Evolutionary conservation across 2,329 filamentous ascomycete genomes (phyloP).

Genomic region (Colletotrichum sp.): DNA sequence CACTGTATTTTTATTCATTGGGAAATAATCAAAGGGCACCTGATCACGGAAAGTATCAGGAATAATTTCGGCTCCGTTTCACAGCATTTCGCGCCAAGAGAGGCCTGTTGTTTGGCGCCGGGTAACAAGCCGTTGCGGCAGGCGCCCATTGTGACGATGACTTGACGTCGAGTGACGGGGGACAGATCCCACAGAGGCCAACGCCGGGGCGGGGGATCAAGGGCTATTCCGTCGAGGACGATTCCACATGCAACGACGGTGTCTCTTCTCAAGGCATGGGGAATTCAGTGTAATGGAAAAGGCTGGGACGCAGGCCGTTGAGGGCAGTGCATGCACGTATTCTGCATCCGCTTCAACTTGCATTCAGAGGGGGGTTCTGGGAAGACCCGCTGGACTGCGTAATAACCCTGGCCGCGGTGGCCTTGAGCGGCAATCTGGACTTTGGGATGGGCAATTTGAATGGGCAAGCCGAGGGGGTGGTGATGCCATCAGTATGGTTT

Average conservation of each 20-base stretch:
- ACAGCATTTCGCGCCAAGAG: neutral
- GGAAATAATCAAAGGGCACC: neutral
- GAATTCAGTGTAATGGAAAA: conserved; percentile 2
- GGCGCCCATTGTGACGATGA: neutral
- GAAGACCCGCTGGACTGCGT: neutral
- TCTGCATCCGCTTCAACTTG: neutral
- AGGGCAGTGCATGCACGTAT: conserved; percentile 9
- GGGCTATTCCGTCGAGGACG: neutral
- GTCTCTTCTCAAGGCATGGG: neutral
- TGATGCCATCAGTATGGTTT: conserved; percentile 13
- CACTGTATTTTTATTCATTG: conserved; percentile 7
- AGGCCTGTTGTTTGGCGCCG: neutral
- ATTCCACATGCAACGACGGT: neutral
- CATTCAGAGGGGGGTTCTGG: neutral
- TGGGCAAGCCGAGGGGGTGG: conserved; percentile 1
- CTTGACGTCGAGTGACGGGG: neutral
- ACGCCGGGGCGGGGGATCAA: neutral
- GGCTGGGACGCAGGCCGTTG: conserved; percentile 2
- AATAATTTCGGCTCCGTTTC: conserved; percentile 12
- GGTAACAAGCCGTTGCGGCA: neutral
- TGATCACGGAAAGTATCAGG: neutral
- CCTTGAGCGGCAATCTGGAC: neutral
- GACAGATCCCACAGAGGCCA: neutral
- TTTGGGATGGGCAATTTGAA: neutral
- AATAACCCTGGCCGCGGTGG: neutral